Base-by-base conservation (phyloP, 805 yeast genomes). In the Scheffersomyces ergatensis region DNA sequence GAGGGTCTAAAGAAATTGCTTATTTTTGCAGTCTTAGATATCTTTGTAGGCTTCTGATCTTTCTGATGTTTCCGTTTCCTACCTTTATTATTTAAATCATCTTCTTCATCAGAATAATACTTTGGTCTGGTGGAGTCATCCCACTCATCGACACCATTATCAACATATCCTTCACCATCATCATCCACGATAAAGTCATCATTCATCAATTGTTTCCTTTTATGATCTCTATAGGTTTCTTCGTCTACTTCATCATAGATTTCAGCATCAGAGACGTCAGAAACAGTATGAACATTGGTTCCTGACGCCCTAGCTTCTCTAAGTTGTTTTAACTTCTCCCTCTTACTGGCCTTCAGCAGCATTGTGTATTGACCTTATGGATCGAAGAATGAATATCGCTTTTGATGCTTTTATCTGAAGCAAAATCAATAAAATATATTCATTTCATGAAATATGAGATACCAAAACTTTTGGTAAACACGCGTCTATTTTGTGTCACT, bases 151-250 rank as follows among this genome's bases (percentile, higher is more conserved):
- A 76, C 86, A 43, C 99, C 99, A 33, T 85, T 85, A 53, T 93
- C 98, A 1, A 89, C 90, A 55, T 92, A 92, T 0, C 97, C 98
- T 48, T 83, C 85, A 23, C 97, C 97, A 50, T 85, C 82, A 59
- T 92, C 98, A 58, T 89, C 97, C 2, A 89, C 95, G 27, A 92
- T 93, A 58, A 92, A 92, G 60, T 92, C 97, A 55, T 92, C 97
- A 46, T 85, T 83, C 61, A 89, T 72, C 36, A 93, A 70, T 43
- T 89, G 87, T 43, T 85, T 80, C 52, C 95, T 78, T 58, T 86
- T 87, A 57, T 80, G 85, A 51, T 77, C 77, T 50, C 92, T 72
- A 62, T 80, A 92, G 27, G 83, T 80, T 23, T 75, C 82, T 53
- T 89, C 96, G 55, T 86, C 95, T 4, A 89, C 83, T 55, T 88